Base-by-base conservation (phyloP, 2,329 filamentous ascomycete species). In the Thelonectria discophora region DNA sequence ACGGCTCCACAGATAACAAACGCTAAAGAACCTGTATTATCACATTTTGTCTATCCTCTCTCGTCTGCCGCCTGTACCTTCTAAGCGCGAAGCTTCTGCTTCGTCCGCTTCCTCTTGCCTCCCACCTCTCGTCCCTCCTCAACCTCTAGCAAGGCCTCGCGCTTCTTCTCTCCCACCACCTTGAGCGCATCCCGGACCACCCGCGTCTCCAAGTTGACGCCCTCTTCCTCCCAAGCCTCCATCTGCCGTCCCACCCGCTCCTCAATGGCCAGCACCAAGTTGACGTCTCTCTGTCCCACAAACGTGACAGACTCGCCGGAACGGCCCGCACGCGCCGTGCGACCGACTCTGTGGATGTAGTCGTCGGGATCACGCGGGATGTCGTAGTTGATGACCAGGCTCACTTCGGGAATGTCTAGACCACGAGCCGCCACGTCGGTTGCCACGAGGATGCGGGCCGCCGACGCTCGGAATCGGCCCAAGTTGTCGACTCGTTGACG, bases 361-460 rank as follows among this genome's bases (percentile, higher is more conserved):
- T 97, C 94, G 75, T 97, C 94, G 3, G 94, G 93, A 74, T 97
- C 93, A n/a, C 94, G 88, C 0, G 95, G 95, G 1, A 99, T 88
- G 74, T 99, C 95, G 78, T 94, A 99, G 78, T 99, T 98, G 73
- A 99, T 81, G 2, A 99, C 95, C 15, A 98, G 79, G 56, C 86
- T 90, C 7, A 98, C 94, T 68, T 93, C 91, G 1, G 94, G 94
- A 64, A 99, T 97, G 79, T 99, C 95, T 4, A 99, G 86, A 83
- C 95, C 95, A 76, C 95, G 87, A 18, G 93, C 92, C 1, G 95
- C 95, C 13, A 99, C 94, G 75, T 99, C 95, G 0, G 95, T 99
- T 1, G 95, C 94, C 11, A 99, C 91, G 1, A 99, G 86, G 58
- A 99, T 91, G 13, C 94, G 86, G 7, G 95, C 93, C 0, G 93